Percentiles rank a stretch among this genome's conserved stretches.
Evolutionary conservation across 371 early-diverging fungal genomes (phyloP).

Genomic region (Mucor plumbeus): DNA sequence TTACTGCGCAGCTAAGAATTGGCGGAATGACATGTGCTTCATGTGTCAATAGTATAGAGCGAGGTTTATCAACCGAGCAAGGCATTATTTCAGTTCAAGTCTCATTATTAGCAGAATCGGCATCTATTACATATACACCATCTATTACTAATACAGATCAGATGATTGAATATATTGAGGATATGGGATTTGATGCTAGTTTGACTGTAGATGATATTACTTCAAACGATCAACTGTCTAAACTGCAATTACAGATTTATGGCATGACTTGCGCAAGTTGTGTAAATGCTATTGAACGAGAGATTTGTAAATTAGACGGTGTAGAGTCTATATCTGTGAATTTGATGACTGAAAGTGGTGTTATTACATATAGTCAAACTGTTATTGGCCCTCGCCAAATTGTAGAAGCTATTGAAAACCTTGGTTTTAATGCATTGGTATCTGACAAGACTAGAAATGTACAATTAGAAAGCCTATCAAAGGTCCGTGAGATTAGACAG

Average conservation of each 20-base stretch:
- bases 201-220: constrained; percentile 43
- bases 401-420: constrained; percentile 77
- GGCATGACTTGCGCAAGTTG: constrained; percentile 93
- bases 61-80: constrained; percentile 51
- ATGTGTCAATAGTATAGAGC: constrained; percentile 84
- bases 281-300: constrained; percentile 76
- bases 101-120: constrained; percentile 75
- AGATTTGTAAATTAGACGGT: constrained; percentile 64
- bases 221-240: not conserved
- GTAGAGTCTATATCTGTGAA: constrained; percentile 74
- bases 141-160: not conserved
- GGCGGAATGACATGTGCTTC: constrained; percentile 89
- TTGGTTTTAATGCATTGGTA: constrained; percentile 88
- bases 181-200: constrained; percentile 84
- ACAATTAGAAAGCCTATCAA: constrained; percentile 87
- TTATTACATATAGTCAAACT: constrained; percentile 67
- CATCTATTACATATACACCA: constrained; percentile 28
- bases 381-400: constrained; percentile 81
- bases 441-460: constrained; percentile 59
- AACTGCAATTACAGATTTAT: constrained; percentile 73
- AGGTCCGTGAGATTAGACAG: constrained; percentile 84
- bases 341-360: constrained; percentile 74
- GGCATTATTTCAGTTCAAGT: constrained; percentile 59
- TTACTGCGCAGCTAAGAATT: constrained; percentile 15
- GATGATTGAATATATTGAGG: constrained; percentile 42